A percentile compares a stretch with the other conserved stretches of the same genome.
phyloP scores from a whole-genome alignment of 176 grass and related monocot species.

The Juncus inflexus region DNA sequence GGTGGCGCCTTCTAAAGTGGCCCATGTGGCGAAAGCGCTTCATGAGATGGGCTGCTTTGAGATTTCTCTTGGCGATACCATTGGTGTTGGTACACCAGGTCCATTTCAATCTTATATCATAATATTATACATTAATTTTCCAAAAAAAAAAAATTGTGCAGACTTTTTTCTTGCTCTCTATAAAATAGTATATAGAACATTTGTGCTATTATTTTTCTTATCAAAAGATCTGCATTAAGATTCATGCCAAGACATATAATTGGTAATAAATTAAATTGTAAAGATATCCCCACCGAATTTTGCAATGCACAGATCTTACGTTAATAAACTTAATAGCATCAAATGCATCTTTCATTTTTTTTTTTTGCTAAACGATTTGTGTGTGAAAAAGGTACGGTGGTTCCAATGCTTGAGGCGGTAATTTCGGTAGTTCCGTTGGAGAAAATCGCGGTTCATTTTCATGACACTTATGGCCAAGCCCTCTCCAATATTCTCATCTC shows the following conservation, averaged over 20 bases:
- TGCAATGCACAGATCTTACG: no score
- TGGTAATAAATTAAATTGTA: no score
- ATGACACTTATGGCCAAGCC: slow-evolving; percentile 86
- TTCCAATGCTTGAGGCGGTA: slow-evolving; percentile 78
- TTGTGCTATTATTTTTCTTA: no score
- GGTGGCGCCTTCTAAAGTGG: slow-evolving; percentile 69
- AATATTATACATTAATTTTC: background rate
- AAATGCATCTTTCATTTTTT: no score
- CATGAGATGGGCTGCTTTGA: slow-evolving; percentile 94
- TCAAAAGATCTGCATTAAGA: background rate
- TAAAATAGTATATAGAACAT: no score
- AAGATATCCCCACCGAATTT: no score
- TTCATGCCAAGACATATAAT: background rate
- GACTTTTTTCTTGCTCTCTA: no score
- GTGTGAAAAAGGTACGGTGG: slow-evolving; percentile 43
- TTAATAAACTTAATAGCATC: no score
- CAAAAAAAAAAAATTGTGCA: background rate
- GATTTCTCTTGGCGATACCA: slow-evolving; percentile 94
- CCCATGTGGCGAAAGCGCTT: slow-evolving; percentile 89
- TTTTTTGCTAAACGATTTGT: background rate
- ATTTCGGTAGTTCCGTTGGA: slow-evolving; percentile 62
- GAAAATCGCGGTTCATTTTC: slow-evolving; percentile 94
- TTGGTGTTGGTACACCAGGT: slow-evolving; percentile 95
- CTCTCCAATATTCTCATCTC: slow-evolving; percentile 87
- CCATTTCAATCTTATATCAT: background rate